phyloP scores from a whole-genome alignment of 345 rosid species.

The Linum tenue region DNA sequence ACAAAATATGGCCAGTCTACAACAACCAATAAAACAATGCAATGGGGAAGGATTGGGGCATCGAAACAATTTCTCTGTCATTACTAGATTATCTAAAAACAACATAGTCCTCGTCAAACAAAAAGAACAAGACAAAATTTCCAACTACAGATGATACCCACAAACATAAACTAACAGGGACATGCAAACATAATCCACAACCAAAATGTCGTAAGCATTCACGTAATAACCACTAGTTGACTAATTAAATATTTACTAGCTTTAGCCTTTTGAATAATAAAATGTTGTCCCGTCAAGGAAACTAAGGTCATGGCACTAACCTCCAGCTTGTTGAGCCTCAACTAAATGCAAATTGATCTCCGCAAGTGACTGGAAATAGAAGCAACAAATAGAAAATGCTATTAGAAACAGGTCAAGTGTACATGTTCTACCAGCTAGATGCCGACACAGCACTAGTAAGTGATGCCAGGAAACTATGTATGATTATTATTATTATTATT shows the following conservation, averaged over 20 bases:
- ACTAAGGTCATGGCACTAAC: conserved; percentile 22
- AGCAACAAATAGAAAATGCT: conserved; percentile 17
- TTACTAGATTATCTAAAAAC: not conserved
- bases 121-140: not conserved
- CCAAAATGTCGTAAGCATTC: not conserved
- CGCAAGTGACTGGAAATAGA: conserved; percentile 64
- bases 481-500: not conserved
- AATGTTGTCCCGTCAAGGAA: not conserved
- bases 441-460: not conserved
- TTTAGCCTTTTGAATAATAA: not conserved
- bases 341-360: conserved; percentile 71
- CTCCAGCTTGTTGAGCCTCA: conserved; percentile 85
- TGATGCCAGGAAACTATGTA: conserved; percentile 4
- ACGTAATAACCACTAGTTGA: not conserved
- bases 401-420: conserved; percentile 20
- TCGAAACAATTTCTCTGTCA: not conserved
- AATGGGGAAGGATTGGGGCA: not conserved
- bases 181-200: not conserved
- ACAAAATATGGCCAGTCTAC: not conserved
- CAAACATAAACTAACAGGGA: not conserved
- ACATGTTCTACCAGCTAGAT: not conserved
- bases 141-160: too few relatives aligned
- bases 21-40: not conserved
- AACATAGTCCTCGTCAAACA: not conserved
- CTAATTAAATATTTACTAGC: not conserved